A percentile compares a stretch with the other conserved stretches of the same genome.
phyloP scores from a whole-genome alignment of 2,329 filamentous ascomycete genomes.

The Ophiocordyceps camponoti-floridani region DNA sequence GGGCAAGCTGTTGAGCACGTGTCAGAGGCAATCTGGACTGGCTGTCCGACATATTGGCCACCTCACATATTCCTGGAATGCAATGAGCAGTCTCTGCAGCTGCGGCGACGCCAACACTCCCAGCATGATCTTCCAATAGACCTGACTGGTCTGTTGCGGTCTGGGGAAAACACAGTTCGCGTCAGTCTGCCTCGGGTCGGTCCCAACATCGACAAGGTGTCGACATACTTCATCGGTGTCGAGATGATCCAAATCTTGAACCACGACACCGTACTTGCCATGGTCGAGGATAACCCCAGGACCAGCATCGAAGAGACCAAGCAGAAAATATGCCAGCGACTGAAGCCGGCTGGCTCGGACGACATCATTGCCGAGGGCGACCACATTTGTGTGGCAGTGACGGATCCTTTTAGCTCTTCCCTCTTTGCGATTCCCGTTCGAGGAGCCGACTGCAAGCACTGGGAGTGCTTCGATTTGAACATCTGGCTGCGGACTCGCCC shows the following conservation, averaged over 20 bases:
- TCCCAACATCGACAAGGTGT: conserved; percentile 8
- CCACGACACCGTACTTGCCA: conserved; percentile 23
- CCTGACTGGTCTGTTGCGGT: conserved; percentile 39
- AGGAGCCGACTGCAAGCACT: conserved; percentile 50
- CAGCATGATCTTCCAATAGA: conserved; percentile 63
- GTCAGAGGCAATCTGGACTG: conserved; percentile 38
- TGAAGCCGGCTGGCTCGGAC: conserved; percentile 25
- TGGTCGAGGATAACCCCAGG: conserved; percentile 17
- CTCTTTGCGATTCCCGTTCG: conserved; percentile 59
- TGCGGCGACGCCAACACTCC: conserved; percentile 52
- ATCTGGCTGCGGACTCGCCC: conserved; percentile 58
- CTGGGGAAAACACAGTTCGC: conserved; percentile 44
- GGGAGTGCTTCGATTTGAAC: conserved; percentile 79
- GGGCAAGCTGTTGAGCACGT: conserved; percentile 6
- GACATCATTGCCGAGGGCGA: conserved; percentile 42
- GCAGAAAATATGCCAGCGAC: conserved; percentile 33
- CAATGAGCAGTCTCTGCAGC: conserved; percentile 39
- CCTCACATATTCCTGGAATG: conserved; percentile 48
- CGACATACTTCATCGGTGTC: conserved; percentile 43
- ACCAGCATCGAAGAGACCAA: conserved; percentile 31
- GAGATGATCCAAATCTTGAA: conserved; percentile 46
- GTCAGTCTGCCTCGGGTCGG: conserved; percentile 22
- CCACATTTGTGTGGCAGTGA: conserved; percentile 37
- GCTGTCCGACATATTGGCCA: conserved; percentile 53
- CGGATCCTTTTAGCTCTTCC: conserved; percentile 46